Base-by-base conservation (phyloP, 1,139 yeast genomes). In the Candida anutae region DNA sequence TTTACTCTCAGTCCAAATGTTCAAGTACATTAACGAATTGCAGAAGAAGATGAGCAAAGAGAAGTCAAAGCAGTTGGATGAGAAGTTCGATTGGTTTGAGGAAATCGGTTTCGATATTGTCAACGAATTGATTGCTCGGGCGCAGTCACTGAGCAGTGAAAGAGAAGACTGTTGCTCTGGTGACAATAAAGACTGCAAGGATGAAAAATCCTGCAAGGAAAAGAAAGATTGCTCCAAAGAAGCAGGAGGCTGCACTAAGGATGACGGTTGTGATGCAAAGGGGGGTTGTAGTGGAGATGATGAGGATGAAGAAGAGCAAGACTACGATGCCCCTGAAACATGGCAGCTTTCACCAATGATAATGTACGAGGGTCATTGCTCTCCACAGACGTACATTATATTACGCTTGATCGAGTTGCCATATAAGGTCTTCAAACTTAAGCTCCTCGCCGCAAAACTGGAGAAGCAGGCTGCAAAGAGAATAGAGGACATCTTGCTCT, bases 11-110 rank as follows among this genome's bases (percentile, higher is more conserved):
- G 59, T 63, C 4, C 82, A 77, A 42, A 51, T 78, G 29, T 43
- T 60, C 22, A 50, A 51, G 27, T 58, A 63, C 30, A 51, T 67
- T 23, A 67, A 67, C 30, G 40, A 55, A 16, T 34, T 43, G 16
- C 51, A 50, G 34, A 27, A 34, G 9, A 43, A 37, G 3, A 27
- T 45, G 12, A 39, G 50, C 10, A 37, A 38, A 5, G 41, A 40
- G 13, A 51, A 54, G 32, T 50, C 50, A 15, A 48, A 54, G 16
- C 62, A 61, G 31, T 39, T 62, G 21, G 55, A 59, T 4, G 52
- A 55, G 22, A 69, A 81, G 30, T 46, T 77, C 8, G 60, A 62
- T 14, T 82, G 90, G 90, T 77, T 84, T 69, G 71, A 70, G 21
- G 58, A 58, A 9, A 46, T 51, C 21, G 84, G 82, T 3, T 68